A percentile compares a stretch with the other conserved stretches of the same genome.
Evolutionary conservation across 2,329 filamentous ascomycete species (phyloP).

Genomic region (Penicillium sp.): DNA sequence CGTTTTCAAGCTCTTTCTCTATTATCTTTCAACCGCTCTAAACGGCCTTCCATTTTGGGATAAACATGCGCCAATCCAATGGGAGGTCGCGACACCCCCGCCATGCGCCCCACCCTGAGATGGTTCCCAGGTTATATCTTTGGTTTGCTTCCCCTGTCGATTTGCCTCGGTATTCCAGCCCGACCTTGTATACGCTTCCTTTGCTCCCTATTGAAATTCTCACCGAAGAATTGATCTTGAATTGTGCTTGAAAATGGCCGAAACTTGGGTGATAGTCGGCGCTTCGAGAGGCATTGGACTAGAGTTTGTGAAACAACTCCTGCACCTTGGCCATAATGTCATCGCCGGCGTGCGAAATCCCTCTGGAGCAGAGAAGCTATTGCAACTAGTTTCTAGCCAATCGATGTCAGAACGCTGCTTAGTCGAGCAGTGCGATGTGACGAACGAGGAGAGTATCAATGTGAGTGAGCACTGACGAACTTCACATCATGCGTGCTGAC

Average conservation of each 20-base stretch:
- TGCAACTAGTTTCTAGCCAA: conserved; percentile 23
- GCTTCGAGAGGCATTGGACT: conserved; percentile 43
- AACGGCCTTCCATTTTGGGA: not conserved
- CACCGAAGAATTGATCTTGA: too few species aligned
- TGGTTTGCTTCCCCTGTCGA: not conserved
- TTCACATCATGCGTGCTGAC: not conserved
- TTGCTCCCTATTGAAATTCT: not conserved
- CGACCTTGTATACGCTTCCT: too few species aligned
- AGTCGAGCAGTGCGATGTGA: conserved; percentile 54
- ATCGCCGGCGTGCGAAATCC: conserved; percentile 52
- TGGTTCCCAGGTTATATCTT: not conserved
- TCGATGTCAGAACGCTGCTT: conserved; percentile 30
- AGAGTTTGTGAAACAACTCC: conserved; percentile 53
- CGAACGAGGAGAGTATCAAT: conserved; percentile 51
- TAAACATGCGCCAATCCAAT: conserved; percentile 4
- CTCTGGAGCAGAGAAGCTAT: conserved; percentile 28
- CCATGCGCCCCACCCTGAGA: not conserved
- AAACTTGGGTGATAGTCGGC: conserved; percentile 34
- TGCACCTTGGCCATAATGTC: conserved; percentile 48
- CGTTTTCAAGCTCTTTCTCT: too few species aligned
- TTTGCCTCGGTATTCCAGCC: not conserved
- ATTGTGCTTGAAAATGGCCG: not conserved
- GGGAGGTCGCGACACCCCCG: not conserved
- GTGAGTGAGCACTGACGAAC: conserved; percentile 30
- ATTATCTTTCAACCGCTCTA: not conserved